These are phyloP conservation scores for Penicillium paneum DNA, from an alignment of 2,329 filamentous ascomycete species.

Conservation along the genomic window DNA sequence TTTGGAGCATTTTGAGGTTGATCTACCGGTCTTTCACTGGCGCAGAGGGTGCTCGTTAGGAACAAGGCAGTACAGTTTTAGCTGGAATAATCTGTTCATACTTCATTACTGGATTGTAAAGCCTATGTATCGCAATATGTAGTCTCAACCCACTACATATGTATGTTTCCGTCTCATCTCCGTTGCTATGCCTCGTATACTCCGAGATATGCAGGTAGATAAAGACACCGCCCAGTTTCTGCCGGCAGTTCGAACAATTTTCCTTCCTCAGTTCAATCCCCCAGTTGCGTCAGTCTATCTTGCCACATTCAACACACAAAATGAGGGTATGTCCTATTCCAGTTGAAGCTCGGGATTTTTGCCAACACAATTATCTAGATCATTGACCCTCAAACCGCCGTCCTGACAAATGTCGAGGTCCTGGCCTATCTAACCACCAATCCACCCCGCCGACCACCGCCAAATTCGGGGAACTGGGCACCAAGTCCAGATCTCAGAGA, in stretches of 20 bases:
- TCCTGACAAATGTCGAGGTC: constrained; percentile 46
- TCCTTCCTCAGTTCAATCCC: constrained; percentile 10
- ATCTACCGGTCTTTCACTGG: constrained; percentile 30
- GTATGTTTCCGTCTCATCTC: not conserved
- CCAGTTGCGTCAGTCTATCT: not conserved
- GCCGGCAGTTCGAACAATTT: constrained; percentile 26
- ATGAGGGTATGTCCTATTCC: constrained; percentile 25
- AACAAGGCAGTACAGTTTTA: constrained; percentile 30
- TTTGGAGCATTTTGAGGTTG: constrained; percentile 26
- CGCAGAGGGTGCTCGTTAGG: constrained; percentile 35
- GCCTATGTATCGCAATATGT: not conserved
- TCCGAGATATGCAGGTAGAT: constrained; percentile 2
- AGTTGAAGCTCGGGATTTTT: not conserved
- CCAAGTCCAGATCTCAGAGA: constrained; percentile 45
- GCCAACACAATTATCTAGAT: constrained; percentile 29
- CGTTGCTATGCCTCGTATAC: not conserved
- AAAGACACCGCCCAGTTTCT: constrained; percentile 17
- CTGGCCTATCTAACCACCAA: constrained; percentile 41
- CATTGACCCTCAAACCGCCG: constrained; percentile 45
- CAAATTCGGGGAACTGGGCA: constrained; percentile 37
- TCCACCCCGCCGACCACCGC: constrained; percentile 41
- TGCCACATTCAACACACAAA: constrained; percentile 9
- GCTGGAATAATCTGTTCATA: constrained; percentile 30
- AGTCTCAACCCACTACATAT: not conserved
- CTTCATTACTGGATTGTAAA: constrained; percentile 7